Evolutionary conservation across 805 yeast genomes (phyloP).

Genomic region (Ogataea neopini): DNA sequence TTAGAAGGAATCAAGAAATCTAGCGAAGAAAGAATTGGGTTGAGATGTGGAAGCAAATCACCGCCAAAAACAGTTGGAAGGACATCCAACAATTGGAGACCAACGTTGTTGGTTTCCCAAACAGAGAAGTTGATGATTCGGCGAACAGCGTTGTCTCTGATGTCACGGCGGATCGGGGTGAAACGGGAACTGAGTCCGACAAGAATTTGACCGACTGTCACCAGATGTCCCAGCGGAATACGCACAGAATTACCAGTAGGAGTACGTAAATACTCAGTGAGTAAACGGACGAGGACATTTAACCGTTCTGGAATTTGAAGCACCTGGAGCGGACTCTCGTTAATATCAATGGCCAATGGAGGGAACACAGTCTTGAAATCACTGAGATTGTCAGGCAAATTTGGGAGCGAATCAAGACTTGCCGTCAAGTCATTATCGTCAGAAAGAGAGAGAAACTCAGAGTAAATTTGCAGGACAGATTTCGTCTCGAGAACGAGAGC

Average conservation of each 20-base stretch:
- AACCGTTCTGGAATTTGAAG: slow-evolving; percentile 54
- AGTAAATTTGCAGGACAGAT: slow-evolving; percentile 56
- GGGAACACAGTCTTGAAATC: slow-evolving; percentile 40
- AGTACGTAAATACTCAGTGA: slow-evolving; percentile 47
- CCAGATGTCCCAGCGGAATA: slow-evolving; percentile 61
- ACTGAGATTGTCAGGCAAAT: slow-evolving; percentile 22
- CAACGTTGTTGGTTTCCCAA: slow-evolving; percentile 44
- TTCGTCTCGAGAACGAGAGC: slow-evolving; percentile 53
- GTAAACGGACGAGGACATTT: slow-evolving; percentile 44
- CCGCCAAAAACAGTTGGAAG: slow-evolving; percentile 41
- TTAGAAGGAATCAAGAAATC: slow-evolving; percentile 62
- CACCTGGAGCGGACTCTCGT: slow-evolving; percentile 49
- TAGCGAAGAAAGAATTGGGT: slow-evolving; percentile 50
- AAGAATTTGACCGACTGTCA: slow-evolving; percentile 53
- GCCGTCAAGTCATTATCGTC: slow-evolving; percentile 53
- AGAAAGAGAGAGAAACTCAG: slow-evolving; percentile 55
- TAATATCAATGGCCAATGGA: slow-evolving; percentile 58
- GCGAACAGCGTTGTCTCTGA: slow-evolving; percentile 54
- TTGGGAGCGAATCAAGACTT: slow-evolving; percentile 45
- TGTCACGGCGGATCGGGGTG: slow-evolving; percentile 56
- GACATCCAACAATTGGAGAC: slow-evolving; percentile 43
- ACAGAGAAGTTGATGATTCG: slow-evolving; percentile 46
- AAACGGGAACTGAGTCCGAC: slow-evolving; percentile 56
- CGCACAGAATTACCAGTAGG: slow-evolving; percentile 53
- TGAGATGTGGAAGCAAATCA: slow-evolving; percentile 45